Evolutionary conservation across 2,329 filamentous ascomycete species (phyloP), one percentile per base, ranked within the genome.

Genomic region (Neonectria coccinea): DNA sequence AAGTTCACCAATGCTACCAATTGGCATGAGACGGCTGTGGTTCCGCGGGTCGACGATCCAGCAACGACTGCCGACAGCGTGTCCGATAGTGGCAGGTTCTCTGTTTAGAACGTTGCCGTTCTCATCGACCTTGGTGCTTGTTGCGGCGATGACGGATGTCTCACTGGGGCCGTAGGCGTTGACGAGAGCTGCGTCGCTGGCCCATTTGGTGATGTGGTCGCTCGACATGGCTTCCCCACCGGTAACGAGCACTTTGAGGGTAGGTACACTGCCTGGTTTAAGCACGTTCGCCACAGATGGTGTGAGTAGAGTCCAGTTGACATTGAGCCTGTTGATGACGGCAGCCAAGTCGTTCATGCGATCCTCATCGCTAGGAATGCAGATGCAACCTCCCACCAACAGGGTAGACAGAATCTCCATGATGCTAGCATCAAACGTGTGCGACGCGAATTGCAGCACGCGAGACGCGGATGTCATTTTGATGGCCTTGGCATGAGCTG

Each of bases 331-430:
- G 78, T 63, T 82, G 82, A 82, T 81, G 11, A 78, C 77, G 4
- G 77, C 77, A 22, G 78, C 78, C 14, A 85, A 68, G 58, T 83
- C 76, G 61, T 85, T 83, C 55, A 84, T 77, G 1, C 84, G 79
- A 52, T 85, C 82, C 27, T 81, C 77, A 16, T 87, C 85, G 0
- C 82, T 84, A 0, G 85, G 83, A 14, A 87, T 82, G 68, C 84
- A 86, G 2, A 86, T 76, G 57, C 82, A 85, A 5, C 82, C 84
- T 22, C 84, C 84, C 2, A 39, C 29, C 0, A 39, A 4, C 0
- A 75, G 60, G 2, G 71, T 53, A 3, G 54, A 52, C 1, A 74
- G 53, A 3, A 66, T 55, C 2, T 74, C 67, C 1, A 50, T 36
- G 0, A 71, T 44, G 3, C 65, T 65, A 1, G 56, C 63, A 25